phyloP scores from a whole-genome alignment of 2,329 filamentous ascomycete genomes.

The Trichocomaceae sp. region DNA sequence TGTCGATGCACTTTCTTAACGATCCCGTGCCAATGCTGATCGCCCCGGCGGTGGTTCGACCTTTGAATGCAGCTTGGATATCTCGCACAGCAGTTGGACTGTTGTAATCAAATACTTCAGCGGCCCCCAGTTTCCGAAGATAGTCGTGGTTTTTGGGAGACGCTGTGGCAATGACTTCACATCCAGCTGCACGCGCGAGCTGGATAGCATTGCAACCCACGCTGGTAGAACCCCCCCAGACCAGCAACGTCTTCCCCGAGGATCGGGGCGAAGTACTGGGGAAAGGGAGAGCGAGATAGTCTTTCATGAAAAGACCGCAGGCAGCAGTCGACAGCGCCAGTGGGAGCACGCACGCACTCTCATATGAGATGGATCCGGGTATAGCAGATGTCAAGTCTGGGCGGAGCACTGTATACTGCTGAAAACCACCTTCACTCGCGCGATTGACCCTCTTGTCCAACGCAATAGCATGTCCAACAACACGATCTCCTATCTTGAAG shows the following conservation, averaged over 20 bases:
- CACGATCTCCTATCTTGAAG: constrained; percentile 1
- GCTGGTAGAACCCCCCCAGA: constrained; percentile 49
- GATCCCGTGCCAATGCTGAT: constrained; percentile 35
- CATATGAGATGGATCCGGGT: constrained; percentile 22
- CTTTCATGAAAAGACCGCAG: constrained; percentile 24
- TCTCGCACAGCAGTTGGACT: not conserved
- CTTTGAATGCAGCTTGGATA: not conserved
- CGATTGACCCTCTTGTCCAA: constrained; percentile 10
- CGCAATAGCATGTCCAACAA: constrained; percentile 20
- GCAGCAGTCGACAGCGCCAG: constrained; percentile 28
- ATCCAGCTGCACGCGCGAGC: constrained; percentile 35
- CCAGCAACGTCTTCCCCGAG: constrained; percentile 29
- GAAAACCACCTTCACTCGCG: constrained; percentile 23
- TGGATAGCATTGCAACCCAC: constrained; percentile 44
- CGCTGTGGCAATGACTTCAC: constrained; percentile 36
- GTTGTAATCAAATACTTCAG: constrained; percentile 40
- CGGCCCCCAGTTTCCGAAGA: constrained; percentile 39
- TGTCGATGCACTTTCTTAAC: constrained; percentile 8
- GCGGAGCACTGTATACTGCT: constrained; percentile 24
- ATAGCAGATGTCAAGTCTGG: constrained; percentile 19
- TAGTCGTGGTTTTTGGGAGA: constrained; percentile 40
- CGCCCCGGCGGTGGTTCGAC: constrained; percentile 26
- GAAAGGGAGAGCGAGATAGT: constrained; percentile 18
- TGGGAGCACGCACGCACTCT: constrained; percentile 27
- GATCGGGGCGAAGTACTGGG: constrained; percentile 5